These are phyloP conservation scores for Cercis canadensis DNA, from an alignment of 306 rosid species.

Conservation along the genomic window DNA sequence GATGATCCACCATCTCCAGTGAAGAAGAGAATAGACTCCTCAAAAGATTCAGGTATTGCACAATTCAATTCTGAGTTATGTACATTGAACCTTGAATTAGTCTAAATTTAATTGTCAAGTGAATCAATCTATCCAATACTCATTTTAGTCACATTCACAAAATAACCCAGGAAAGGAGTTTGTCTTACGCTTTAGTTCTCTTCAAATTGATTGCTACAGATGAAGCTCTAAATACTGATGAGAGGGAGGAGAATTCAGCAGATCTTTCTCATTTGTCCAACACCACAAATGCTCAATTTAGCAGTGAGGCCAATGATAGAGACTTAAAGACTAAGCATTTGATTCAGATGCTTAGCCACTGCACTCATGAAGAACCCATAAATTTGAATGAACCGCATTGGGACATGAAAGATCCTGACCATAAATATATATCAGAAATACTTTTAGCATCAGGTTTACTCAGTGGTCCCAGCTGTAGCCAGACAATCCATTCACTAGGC, in stretches of 20 bases:
- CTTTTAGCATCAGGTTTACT: conserved; percentile 68
- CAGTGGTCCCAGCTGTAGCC: conserved; percentile 46
- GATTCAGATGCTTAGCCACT: conserved; percentile 49
- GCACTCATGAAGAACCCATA: conserved; percentile 45
- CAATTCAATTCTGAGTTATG: conserved; percentile 30
- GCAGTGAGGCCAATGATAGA: conserved; percentile 43
- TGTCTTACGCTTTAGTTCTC: conserved; percentile 25
- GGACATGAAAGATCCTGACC: conserved; percentile 62
- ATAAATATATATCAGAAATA: conserved; percentile 71
- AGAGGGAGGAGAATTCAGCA: conserved; percentile 45
- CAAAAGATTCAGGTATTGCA: conserved; percentile 51
- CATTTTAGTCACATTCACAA: conserved; percentile 18
- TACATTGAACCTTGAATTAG: conserved; percentile 4
- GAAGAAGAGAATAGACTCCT: conserved; percentile 66
- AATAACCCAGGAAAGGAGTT: background rate
- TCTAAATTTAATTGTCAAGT: conserved; percentile 10
- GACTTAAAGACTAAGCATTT: conserved; percentile 49
- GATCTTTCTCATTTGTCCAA: conserved; percentile 42
- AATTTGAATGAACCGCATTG: conserved; percentile 27
- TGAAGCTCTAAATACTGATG: conserved; percentile 49
- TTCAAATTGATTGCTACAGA: conserved; percentile 54
- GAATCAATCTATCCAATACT: background rate
- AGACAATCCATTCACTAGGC: conserved; percentile 50
- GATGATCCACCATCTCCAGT: conserved; percentile 96
- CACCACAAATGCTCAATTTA: conserved; percentile 42